Conservation (phyloP, 192 early-diverging fungal species). For the Lobosporangium transversale region DNA sequence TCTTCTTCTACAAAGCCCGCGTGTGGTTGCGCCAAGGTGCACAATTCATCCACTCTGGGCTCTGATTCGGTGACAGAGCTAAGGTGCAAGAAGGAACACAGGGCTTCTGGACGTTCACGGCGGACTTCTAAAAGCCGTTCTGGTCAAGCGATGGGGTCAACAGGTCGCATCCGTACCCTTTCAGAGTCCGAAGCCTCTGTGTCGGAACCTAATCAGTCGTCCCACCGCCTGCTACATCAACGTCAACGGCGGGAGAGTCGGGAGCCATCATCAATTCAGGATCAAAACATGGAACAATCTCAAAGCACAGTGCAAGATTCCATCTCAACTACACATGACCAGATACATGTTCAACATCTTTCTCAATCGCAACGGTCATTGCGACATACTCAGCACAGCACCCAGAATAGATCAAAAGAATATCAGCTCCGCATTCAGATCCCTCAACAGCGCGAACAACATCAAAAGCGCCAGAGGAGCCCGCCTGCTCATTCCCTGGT, state of each 20-base stretch:
- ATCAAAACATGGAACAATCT: not conserved
- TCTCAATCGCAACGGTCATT: conserved; percentile 11
- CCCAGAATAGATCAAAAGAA: not conserved
- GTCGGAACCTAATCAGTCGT: conserved; percentile 8
- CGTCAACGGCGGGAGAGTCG: not conserved
- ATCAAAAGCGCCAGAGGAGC: conserved; percentile 48
- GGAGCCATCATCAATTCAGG: conserved; percentile 7
- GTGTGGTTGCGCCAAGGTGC: conserved; percentile 15
- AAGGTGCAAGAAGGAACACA: not conserved
- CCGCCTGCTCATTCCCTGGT: conserved; percentile 14
- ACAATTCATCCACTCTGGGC: not conserved
- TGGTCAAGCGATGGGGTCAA: conserved; percentile 31
- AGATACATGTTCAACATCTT: not conserved
- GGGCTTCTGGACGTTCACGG: not conserved
- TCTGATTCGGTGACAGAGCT: not conserved
- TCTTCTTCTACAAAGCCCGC: conserved; percentile 10
- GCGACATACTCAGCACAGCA: conserved; percentile 11
- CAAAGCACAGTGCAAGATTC: not conserved
- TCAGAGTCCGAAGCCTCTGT: conserved; percentile 36
- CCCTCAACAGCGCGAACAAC: conserved; percentile 4
- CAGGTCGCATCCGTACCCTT: conserved; percentile 36
- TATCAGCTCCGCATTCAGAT: conserved; percentile 15
- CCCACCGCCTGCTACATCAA: conserved; percentile 8
- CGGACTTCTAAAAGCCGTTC: not conserved
- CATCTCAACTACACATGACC: conserved; percentile 11